Base-by-base conservation (phyloP, 495 filamentous ascomycete species). In the Chaetomidium leptoderma region DNA sequence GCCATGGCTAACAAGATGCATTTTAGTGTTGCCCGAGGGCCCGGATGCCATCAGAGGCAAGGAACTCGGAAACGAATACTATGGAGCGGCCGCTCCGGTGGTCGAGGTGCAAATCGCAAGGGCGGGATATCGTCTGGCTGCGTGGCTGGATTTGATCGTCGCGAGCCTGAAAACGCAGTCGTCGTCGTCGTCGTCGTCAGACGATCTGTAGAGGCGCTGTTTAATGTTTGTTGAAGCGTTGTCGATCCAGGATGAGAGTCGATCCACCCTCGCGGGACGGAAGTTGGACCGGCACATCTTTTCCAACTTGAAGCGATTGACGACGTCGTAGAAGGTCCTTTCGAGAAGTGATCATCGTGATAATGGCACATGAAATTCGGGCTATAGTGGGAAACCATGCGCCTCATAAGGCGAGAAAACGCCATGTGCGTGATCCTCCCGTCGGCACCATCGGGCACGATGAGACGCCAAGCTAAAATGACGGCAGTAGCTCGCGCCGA, bases 81-180 rank as follows among this genome's bases (percentile, higher is more conserved):
- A 84, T 64, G 73, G 86, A 44, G 74, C 74, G 17, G 81, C 84
- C 14, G 72, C 80, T 17, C 80, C 79, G 19, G 79, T 87, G 44
- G 76, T 93, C 39, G 83, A 92, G 74, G 59, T 83, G 60, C 83
- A 89, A 70, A 79, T 96, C 63, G 89, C 87, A 3, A 86, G 83
- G 66, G 88, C 83, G 10, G 88, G 88, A 11, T 91, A 85, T 61
- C 80, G 88, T 23, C 66, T 89, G 50, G 84, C 80, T 8, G 76
- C 76, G 21, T 86, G 78, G 83, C 64, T 86, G 55, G 82, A 86
- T 61, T 62, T 75, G 55, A 81, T 85, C 49, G 72, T 66, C n/a
- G 59, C 70, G n/a, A 61, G 45, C 26, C 55, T 67, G 10, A 45
- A 59, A 19, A 66, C 36, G 26, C 30, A 47, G 29, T 39, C 52